Evolutionary conservation across 495 filamentous ascomycete species (phyloP).

Genomic region (Aspergillus heteromorphus): DNA sequence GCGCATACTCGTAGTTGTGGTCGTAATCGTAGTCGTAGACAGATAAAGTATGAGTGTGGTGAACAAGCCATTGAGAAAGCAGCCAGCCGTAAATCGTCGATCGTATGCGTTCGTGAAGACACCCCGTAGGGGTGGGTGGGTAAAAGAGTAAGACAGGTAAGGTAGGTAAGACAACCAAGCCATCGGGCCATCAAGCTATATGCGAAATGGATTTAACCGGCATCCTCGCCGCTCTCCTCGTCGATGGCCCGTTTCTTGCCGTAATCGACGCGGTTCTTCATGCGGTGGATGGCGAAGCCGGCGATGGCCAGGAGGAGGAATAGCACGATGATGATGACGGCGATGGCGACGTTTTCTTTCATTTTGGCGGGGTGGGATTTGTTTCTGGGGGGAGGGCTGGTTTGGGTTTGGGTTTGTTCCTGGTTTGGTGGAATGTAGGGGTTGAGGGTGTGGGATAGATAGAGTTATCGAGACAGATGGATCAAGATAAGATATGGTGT

Average conservation of each 20-base stretch:
- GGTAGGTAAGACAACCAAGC: too few species aligned
- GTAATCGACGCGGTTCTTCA: slow-evolving; percentile 40
- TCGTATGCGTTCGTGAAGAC: background rate
- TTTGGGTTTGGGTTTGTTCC: background rate
- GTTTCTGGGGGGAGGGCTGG: background rate
- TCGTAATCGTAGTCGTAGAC: background rate
- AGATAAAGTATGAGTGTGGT: background rate
- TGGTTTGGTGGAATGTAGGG: background rate
- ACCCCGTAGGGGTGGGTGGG: too few species aligned
- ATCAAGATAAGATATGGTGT: background rate
- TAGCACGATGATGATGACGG: slow-evolving; percentile 75
- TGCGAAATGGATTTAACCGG: slow-evolving; percentile 16
- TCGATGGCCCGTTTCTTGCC: slow-evolving; percentile 27
- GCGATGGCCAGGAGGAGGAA: slow-evolving; percentile 67
- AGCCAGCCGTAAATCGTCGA: too few species aligned
- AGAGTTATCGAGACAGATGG: background rate
- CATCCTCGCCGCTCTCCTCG: slow-evolving; percentile 39
- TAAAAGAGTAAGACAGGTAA: too few species aligned
- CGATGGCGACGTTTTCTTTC: slow-evolving; percentile 72
- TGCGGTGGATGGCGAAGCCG: slow-evolving; percentile 62
- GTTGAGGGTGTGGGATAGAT: background rate
- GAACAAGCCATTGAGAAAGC: background rate
- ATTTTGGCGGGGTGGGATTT: slow-evolving; percentile 34
- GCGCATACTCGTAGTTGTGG: background rate
- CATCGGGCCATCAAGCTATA: too few species aligned